phyloP scores from a whole-genome alignment of 352 stramenopile genomes.

The Phytopythium mirpurense region DNA sequence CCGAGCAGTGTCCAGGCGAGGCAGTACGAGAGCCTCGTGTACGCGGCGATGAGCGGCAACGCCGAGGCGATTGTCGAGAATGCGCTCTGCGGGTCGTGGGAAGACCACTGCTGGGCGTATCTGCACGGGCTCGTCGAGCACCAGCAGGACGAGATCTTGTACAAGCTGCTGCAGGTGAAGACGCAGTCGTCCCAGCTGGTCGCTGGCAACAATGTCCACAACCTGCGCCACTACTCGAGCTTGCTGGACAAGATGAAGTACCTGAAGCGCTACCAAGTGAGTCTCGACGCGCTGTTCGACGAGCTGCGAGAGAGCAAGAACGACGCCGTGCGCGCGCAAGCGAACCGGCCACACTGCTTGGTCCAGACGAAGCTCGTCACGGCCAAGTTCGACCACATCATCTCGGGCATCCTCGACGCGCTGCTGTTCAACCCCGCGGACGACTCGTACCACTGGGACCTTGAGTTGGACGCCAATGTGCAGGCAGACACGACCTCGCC shows the following conservation, averaged over 20 bases:
- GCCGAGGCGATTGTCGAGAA: constrained; percentile 58
- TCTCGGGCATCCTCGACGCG: constrained; percentile 54
- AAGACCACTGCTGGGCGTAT: constrained; percentile 84
- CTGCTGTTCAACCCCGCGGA: constrained; percentile 40
- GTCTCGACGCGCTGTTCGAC: constrained; percentile 72
- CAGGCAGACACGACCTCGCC: constrained; percentile 44
- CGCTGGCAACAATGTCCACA: constrained; percentile 58
- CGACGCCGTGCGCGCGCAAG: constrained; percentile 64
- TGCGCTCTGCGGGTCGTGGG: constrained; percentile 71
- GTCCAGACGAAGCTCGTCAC: constrained; percentile 82
- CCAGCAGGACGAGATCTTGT: constrained; percentile 64
- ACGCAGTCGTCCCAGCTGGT: constrained; percentile 65
- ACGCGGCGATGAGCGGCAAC: constrained; percentile 74
- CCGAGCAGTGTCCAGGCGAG: constrained; percentile 52
- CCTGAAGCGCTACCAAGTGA: constrained; percentile 63
- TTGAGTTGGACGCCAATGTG: constrained; percentile 37
- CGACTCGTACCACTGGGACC: constrained; percentile 62
- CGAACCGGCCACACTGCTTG: constrained; percentile 57
- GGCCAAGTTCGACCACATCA: constrained; percentile 71
- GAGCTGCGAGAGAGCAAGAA: constrained; percentile 58
- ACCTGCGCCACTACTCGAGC: constrained; percentile 43
- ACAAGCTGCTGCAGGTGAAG: constrained; percentile 73
- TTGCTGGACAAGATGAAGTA: constrained; percentile 73
- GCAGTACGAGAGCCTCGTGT: constrained; percentile 77
- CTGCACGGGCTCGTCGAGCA: constrained; percentile 62